Percentiles rank a stretch among this genome's conserved stretches.
Evolutionary conservation across 257 asterid genomes (phyloP).

Genomic region (Nicotiana attenuata): DNA sequence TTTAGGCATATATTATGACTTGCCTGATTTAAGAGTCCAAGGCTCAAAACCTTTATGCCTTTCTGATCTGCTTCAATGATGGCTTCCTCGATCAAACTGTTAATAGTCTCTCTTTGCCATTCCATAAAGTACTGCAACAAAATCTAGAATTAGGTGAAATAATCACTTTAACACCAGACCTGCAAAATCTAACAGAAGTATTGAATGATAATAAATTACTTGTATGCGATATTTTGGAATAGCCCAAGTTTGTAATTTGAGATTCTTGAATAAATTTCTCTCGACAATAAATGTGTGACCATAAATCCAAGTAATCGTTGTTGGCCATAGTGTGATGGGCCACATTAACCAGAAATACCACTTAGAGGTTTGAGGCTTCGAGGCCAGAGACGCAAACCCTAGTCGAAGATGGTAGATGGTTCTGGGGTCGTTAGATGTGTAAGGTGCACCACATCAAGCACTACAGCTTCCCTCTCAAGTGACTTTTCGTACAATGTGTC

Average conservation of each 20-base stretch:
- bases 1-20: slow-evolving; percentile 4
- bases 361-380: slow-evolving; percentile 48
- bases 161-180: background rate
- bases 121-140: slow-evolving; percentile 57
- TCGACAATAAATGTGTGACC: slow-evolving; percentile 60
- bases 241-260: slow-evolving; percentile 72
- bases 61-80: slow-evolving; percentile 53
- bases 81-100: slow-evolving; percentile 58
- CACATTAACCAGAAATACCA: slow-evolving; percentile 77
- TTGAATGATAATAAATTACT: slow-evolving; percentile 22
- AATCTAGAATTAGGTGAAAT: background rate
- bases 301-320: slow-evolving; percentile 46
- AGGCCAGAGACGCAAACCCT: slow-evolving; percentile 69
- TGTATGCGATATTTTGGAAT: slow-evolving; percentile 68
- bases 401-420: slow-evolving; percentile 46
- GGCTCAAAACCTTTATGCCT: slow-evolving; percentile 58
- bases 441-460: no score
- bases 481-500: slow-evolving; percentile 23
- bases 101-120: slow-evolving; percentile 64
- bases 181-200: background rate
- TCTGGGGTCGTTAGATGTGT: slow-evolving; percentile 36
- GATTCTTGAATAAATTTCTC: slow-evolving; percentile 56
- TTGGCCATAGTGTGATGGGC: slow-evolving; percentile 78
- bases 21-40: slow-evolving; percentile 78
- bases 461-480: slow-evolving; percentile 47